Evolutionary conservation across 1,139 yeast genomes (phyloP).

Genomic region (Debaryomyces sp.): DNA sequence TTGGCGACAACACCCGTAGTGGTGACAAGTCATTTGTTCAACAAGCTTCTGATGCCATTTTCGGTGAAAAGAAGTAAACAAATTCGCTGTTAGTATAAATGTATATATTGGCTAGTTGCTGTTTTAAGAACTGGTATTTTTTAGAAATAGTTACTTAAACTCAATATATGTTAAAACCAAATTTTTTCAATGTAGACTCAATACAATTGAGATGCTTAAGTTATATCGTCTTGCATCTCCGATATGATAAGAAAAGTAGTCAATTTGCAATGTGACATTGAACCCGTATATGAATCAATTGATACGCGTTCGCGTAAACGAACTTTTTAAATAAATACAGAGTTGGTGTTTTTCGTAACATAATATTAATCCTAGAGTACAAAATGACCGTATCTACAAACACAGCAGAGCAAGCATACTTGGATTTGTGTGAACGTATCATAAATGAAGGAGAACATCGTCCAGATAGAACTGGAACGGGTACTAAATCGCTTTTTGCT

Average conservation of each 20-base stretch:
- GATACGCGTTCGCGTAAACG: neutral
- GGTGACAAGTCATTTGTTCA: constrained; percentile 44
- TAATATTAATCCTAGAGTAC: neutral
- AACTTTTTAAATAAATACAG: neutral
- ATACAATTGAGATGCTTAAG: too few species aligned
- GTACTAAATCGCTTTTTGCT: constrained; percentile 86
- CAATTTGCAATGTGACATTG: neutral
- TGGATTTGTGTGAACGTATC: constrained; percentile 77
- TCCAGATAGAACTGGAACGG: constrained; percentile 97
- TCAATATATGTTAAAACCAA: neutral
- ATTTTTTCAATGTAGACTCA: neutral
- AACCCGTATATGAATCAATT: neutral
- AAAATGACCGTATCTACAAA: constrained; percentile 34
- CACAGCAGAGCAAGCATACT: constrained; percentile 78
- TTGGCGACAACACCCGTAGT: constrained; percentile 36
- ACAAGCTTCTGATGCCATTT: constrained; percentile 44
- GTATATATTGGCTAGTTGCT: neutral
- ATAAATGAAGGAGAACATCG: constrained; percentile 85
- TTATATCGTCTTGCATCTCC: too few species aligned
- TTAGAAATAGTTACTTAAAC: neutral
- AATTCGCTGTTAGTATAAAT: neutral
- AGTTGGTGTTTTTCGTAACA: neutral
- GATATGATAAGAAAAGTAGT: neutral
- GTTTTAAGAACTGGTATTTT: neutral
- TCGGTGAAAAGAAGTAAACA: constrained; percentile 24